Evolutionary conservation across 768 basidiomycete genomes (phyloP), one percentile per base, ranked within the genome.

Genomic region (Amanita pseudoporphyria): DNA sequence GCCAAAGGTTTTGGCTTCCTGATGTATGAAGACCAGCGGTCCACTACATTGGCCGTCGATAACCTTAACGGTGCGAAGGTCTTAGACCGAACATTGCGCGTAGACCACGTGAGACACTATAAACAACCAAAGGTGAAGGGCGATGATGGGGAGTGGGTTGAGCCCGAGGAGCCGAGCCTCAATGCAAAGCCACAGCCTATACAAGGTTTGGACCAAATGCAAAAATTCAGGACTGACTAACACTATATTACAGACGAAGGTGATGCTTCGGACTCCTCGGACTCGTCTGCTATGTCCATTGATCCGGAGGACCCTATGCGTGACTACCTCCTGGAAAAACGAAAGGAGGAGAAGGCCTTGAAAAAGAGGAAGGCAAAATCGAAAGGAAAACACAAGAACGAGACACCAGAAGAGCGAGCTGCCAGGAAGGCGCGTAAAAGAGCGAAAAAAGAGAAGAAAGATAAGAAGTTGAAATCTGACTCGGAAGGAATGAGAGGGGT

Each of bases 221-320:
- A 43, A 48, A 10, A 1, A 10, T 30, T 32, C 19, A 10, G 6
- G 7, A 30, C 19, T 35, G 19, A 16, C 28, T 16, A 41, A 51
- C n/a, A n/a, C 39, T 14, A 36, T 32, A 43, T 18, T 22, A 45
- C 45, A 77, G 85, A 74, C 31, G 77, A 69, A 18, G 76, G 64
- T 36, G 73, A 63, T 1, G 76, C 63, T 2, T 81, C 84, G 5
- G 84, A 86, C 30, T 82, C 83, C 3, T 83, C 84, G 1, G 81
- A 69, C 13, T 76, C 77, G 2, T 75, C 81, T 14, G 74, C 69
- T 14, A 76, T 81, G 22, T 73, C 78, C 7, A 86, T 96, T 50
- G 94, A 98, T 63, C 89, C 88, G 1, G 95, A 98, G 62, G 96
- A 99, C 66, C 96, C 96, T 1, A 98, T 99, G 96, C 80, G 84